Evolutionary conservation across 768 basidiomycete genomes (phyloP), one percentile per base, ranked within the genome.

Genomic region (Chalciporus pseudorubinellus): DNA sequence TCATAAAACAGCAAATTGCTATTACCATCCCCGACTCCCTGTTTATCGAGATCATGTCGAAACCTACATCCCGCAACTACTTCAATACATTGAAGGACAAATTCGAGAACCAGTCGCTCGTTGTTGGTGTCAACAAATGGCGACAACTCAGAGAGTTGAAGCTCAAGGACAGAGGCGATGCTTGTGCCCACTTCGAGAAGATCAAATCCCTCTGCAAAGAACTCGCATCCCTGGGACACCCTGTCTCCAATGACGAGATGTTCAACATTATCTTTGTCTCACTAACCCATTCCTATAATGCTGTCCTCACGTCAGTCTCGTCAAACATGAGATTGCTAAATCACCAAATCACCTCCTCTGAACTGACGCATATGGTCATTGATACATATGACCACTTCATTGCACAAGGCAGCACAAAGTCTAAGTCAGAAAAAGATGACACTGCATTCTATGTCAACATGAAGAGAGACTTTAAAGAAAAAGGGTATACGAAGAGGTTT

Each of bases 181-280:
- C 19, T 20, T n/a, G 19, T n/a, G 49, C 55, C 6, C 73, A 74
- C 55, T 60, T 74, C 28, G 57, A 58, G 16, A 65, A 58, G 47
- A 46, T 74, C 18, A 29, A 46, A 11, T 54, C 52, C 7, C 64
- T 73, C 57, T 52, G 52, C 2, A 65, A 73, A 44, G 60, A 72
- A 26, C 64, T 75, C 13, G 63, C 70, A 0, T 61, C 67, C 1
- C 66, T 72, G 61, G 71, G 69, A 18, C 56, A 62, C 2, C 41
- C 12, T 1, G 14, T 49, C 6, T 42, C 40, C 0, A 11, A 49
- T 3, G 13, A 9, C 2, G 31, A 49, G 12, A 12, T 40, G 2
- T 49, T 49, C 48, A 49, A 49, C 13, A 49, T 38, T 2, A 18
- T 49, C 22, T 21, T 6, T 18, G 11, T 42, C 22, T 1, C 73